Evolutionary conservation across 1,284 basidiomycete species (phyloP), one percentile per base, ranked within the genome.

Genomic region (Naganishia sp.): DNA sequence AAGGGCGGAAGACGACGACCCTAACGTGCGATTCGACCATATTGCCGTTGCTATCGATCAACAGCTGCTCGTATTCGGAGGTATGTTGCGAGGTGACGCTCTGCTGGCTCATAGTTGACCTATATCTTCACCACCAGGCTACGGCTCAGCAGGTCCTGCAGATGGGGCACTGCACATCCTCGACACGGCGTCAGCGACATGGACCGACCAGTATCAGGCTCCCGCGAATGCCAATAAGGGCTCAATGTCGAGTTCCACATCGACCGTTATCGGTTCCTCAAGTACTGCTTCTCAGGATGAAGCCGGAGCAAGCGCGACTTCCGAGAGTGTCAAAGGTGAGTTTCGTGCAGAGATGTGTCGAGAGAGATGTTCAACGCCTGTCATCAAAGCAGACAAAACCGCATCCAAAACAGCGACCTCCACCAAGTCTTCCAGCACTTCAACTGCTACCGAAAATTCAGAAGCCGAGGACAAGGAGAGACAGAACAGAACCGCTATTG

Each of bases 21-120:
- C 81, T 1, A 88, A 87, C 2, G 74, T 83, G 18, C 82, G 90
- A 52, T 84, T 83, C 56, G 89, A 92, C 76, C 90, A 92, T 74
- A 85, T 86, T 69, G 89, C 88, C 11, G 82, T 87, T 6, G 80
- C 82, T 52, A 82, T 83, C 43, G 87, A 86, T 7, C 79, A 82
- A 21, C 82, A 86, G 68, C 86, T 92, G 16, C 75, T 92, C 13
- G 87, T 93, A 72, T 86, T 86, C 55, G 92, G 90, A 73, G 91
- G 90, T 92, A 72, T 72, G 88, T 80, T 7, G 9, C 43, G 16
- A 23, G 7, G 15, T 2, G 18, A 2, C 16, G 28, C 15, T 13
- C 16, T 55, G 7, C 15, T 11, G 16, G 39, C 16, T 33, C 16
- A 9, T 48, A 16, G 28, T 59, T 23, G 36, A 49, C 23, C 15